Evolutionary conservation across 306 rosid species (phyloP), one percentile per base, ranked within the genome.

Genomic region (Vigna reflexopilosa): DNA sequence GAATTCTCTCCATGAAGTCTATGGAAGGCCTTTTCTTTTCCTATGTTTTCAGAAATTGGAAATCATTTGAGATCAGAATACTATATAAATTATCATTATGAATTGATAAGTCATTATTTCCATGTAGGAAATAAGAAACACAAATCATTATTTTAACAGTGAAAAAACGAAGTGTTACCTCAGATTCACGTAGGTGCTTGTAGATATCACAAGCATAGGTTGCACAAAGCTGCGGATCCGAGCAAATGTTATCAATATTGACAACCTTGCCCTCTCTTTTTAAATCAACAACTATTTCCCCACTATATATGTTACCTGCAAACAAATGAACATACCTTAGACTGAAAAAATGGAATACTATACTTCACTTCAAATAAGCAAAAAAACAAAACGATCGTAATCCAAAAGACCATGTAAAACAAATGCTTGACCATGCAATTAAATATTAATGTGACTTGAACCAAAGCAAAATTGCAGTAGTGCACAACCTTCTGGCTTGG

Each of bases 131-230:
- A 12, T 22, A 15, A 48, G 17, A 47, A 28, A 66, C 26, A 38
- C 19, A 36, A 48, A 51, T 14, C 44, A 62, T 50, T 36, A 22
- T 15, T 49, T 70, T 63, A 24, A 36, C 32, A 52, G 19, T 44
- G 57, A 61, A 67, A 36, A 62, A 24, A 42, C 5, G 42, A 72
- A 19, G 47, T 4, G 70, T 47, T 16, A 90, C 97, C 96, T 93
- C 96, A 45, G 98, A 88, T 38, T 89, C 88, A 16, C 91, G 94
- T 56, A 91, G 85, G 75, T 93, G 93, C 85, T 88, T 82, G 88
- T 93, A 93, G 70, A 93, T 91, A 59, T 93, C 98, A 87, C 96
- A 91, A 81, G 94, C 94, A 80, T 83, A 85, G 61, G 94, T 83
- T 47, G 94, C 89, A 85, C 96, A 93, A 17, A 88, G 86, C 77